Conservation (phyloP, 306 rosid species). For the Gastrolobium villosum region DNA sequence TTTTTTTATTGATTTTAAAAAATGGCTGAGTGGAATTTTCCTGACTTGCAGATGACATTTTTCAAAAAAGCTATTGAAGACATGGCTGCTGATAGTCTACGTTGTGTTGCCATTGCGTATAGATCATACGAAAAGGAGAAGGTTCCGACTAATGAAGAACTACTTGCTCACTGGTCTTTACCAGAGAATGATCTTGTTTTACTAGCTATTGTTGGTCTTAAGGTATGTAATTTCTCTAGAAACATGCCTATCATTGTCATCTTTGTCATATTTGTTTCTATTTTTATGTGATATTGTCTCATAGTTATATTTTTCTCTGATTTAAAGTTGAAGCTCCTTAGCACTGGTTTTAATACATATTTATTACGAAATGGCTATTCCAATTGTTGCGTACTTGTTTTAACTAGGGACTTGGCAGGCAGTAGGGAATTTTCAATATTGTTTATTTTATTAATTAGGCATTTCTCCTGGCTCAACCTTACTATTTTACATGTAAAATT, state of each 20-base stretch:
- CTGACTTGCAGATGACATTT: constrained; percentile 58
- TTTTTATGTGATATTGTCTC: not conserved
- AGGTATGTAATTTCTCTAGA: constrained; percentile 61
- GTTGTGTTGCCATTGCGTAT: constrained; percentile 97
- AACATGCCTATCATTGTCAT: constrained; percentile 12
- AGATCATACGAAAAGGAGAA: constrained; percentile 63
- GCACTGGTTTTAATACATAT: not conserved
- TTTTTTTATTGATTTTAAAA: not conserved
- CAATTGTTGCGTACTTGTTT: constrained; percentile 29
- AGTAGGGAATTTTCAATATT: constrained; percentile 10
- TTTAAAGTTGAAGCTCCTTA: constrained; percentile 24
- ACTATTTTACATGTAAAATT: not conserved
- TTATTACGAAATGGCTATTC: constrained; percentile 8
- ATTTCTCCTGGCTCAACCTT: constrained; percentile 31
- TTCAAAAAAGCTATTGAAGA: constrained; percentile 85
- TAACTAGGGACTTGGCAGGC: constrained; percentile 16
- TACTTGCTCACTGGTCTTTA: constrained; percentile 76
- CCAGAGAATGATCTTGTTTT: constrained; percentile 90
- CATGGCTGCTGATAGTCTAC: constrained; percentile 84
- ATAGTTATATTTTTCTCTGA: constrained; percentile 8
- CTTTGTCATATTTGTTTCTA: not conserved
- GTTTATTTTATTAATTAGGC: constrained; percentile 20
- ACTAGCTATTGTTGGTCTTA: constrained; percentile 94
- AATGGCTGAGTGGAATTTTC: constrained; percentile 24
- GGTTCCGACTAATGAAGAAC: constrained; percentile 80